phyloP scores from a whole-genome alignment of 352 stramenopile species.

The Globisporangium recalcitrans region DNA sequence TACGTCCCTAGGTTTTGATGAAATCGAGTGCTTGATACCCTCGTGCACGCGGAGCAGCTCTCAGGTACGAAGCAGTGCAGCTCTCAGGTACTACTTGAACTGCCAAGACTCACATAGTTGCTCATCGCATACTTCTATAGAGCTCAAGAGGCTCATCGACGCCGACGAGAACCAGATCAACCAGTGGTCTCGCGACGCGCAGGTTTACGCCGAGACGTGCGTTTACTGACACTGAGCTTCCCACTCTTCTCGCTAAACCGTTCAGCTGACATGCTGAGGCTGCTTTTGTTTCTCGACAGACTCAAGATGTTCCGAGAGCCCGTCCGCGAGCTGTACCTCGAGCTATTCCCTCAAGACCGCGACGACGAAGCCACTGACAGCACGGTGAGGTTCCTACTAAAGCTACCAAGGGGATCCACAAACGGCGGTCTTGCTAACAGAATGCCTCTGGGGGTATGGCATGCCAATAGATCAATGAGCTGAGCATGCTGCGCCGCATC shows the following conservation, averaged over 20 bases:
- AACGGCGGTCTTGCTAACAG: not conserved
- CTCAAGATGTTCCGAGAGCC: constrained; percentile 48
- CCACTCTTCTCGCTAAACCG: no score
- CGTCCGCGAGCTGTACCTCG: constrained; percentile 45
- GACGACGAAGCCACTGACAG: constrained; percentile 37
- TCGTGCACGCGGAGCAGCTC: constrained; percentile 37
- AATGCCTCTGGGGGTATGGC: not conserved
- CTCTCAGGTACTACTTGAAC: not conserved
- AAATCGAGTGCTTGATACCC: not conserved
- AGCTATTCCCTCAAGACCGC: constrained; percentile 39
- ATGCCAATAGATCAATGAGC: constrained; percentile 23
- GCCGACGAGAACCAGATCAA: constrained; percentile 39
- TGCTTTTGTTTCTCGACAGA: constrained; percentile 18
- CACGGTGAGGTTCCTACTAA: constrained; percentile 18
- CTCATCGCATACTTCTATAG: no score
- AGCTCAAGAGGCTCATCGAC: constrained; percentile 48
- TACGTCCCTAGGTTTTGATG: constrained; percentile 4
- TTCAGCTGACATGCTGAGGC: no score
- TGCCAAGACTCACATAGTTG: no score
- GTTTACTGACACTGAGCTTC: constrained; percentile 3
- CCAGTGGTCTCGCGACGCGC: constrained; percentile 40
- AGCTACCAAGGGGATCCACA: no score
- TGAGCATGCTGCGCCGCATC: constrained; percentile 44
- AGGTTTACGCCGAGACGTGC: constrained; percentile 49
- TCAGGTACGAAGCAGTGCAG: constrained; percentile 26